Evolutionary conservation across 2,329 filamentous ascomycete species (phyloP).

Genomic region (Xylariaceae sp.): DNA sequence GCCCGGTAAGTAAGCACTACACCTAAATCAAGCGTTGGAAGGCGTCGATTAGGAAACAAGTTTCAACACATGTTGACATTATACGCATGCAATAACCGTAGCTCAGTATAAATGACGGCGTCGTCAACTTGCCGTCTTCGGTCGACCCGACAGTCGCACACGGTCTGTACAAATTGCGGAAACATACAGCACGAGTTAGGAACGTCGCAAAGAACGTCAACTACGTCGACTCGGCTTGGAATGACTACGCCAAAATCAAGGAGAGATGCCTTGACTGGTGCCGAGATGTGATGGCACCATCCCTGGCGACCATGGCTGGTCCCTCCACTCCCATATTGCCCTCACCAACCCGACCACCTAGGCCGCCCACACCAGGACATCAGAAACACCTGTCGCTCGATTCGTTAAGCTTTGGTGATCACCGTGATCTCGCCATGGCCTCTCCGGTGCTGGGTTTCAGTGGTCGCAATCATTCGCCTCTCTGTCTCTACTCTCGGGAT

Average conservation of each 20-base stretch:
- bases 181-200: slow-evolving; percentile 11
- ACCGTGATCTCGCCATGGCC: too few species aligned
- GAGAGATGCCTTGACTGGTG: slow-evolving; percentile 39
- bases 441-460: slow-evolving; percentile 11
- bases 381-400: slow-evolving; percentile 4
- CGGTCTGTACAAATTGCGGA: slow-evolving; percentile 13
- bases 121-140: slow-evolving; percentile 5
- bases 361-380: slow-evolving; percentile 2
- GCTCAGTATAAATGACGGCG: too few species aligned
- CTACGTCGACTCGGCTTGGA: slow-evolving; percentile 39
- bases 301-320: slow-evolving; percentile 3
- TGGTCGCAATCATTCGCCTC: slow-evolving; percentile 5
- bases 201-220: slow-evolving; percentile 9
- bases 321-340: too few species aligned
- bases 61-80: too few species aligned
- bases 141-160: slow-evolving; percentile 6
- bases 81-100: too few species aligned
- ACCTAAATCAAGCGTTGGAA: too few species aligned
- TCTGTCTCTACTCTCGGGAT: slow-evolving; percentile 11
- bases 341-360: too few species aligned
- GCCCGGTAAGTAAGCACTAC: slow-evolving; percentile 8
- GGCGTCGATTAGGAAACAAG: too few species aligned
- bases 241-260: slow-evolving; percentile 38
- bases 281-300: slow-evolving; percentile 30
- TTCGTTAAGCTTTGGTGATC: slow-evolving; percentile 5